Evolutionary conservation across 1,139 yeast species (phyloP), one percentile per base, ranked within the genome.

Genomic region (Suhomyces atakaporum): DNA sequence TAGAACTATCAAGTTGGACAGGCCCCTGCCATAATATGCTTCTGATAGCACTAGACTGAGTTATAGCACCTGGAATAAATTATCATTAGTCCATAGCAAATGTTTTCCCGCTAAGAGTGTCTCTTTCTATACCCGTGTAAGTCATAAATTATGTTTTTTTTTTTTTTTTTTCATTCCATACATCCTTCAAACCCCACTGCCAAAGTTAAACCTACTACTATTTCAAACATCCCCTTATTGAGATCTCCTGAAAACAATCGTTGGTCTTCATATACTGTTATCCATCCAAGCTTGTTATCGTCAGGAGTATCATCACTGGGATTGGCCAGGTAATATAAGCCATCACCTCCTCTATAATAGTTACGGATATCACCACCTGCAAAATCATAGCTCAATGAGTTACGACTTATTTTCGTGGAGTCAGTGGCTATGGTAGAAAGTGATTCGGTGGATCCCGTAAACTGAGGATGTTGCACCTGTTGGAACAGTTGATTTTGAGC

Each of bases 221-320:
- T 47, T 45, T 79, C 82, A 69, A 80, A 79, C 63, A 71, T 67
- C 0, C 81, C 81, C 22, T 58, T 55, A 22, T 49, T 39, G 11
- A 36, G 35, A 3, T 29, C 29, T 2, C 46, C 45, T 5, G 56
- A 54, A 31, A 63, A 58, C 10, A 62, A 32, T 35, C 48, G 33
- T 2, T 42, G 40, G 36, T 76, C 77, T 29, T 79, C 83, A 46
- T 75, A 79, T 2, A 80, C 62, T 0, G 85, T 78, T 4, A 80
- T 53, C 86, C 86, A 80, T 1, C 86, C 85, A 25, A 79, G 46
- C 46, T 78, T 80, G 36, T 65, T 70, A 30, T 75, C 79, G 50
- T 75, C 77, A 0, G 85, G 84, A 4, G 72, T 60, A 53, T 80
- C 86, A 51, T 81, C 86, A 7, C 60, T 61, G 0, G 83, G 81